Base-by-base conservation (phyloP, 305 asterid genomes). In the Fraxinus velutina region DNA sequence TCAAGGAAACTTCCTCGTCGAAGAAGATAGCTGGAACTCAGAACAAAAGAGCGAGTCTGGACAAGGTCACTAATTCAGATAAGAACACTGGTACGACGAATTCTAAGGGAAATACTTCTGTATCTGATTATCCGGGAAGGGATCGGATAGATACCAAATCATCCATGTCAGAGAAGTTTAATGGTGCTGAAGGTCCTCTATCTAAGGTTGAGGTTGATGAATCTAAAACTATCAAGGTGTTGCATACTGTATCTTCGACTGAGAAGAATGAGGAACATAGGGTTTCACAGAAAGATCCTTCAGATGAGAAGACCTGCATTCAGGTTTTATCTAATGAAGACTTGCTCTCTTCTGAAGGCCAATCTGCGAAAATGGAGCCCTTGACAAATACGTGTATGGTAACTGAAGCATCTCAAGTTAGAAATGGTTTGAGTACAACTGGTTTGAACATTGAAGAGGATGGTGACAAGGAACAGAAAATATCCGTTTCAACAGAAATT, bases 401-500 rank as follows among this genome's bases (percentile, higher is more conserved):
- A 71, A n/a, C 76, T 71, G 76, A 30, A 33, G 44, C 47, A 71
- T 71, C 76, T 71, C 47, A 71, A 71, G 21, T 71, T 8, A 81
- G 80, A 78, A 85, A 73, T 57, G 74, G 78, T 70, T 32, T 68
- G 76, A 81, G 78, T 78, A 57, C 87, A 36, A 80, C 84, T 70
- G 72, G 76, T 33, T 27, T 81, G 10, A 79, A 76, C 34, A 62
- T 47, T 47, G 80, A 82, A 72, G 86, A 78, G 83, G 82, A 66
- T 50, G 36, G 44, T 42, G 42, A 62, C 2, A 88, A 84, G 71
- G 87, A 76, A 78, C 81, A 87, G 83, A 88, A 87, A 80, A 78
- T 90, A 29, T 71, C 87, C 1, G 83, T 83, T 34, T 78, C 85
- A 0, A 89, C 92, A 50, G 90, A 90, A 42, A 78, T 89, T 64